Evolutionary conservation across 116 monocot species (phyloP), one percentile per base, ranked within the genome.

Genomic region (Zostera marina): DNA sequence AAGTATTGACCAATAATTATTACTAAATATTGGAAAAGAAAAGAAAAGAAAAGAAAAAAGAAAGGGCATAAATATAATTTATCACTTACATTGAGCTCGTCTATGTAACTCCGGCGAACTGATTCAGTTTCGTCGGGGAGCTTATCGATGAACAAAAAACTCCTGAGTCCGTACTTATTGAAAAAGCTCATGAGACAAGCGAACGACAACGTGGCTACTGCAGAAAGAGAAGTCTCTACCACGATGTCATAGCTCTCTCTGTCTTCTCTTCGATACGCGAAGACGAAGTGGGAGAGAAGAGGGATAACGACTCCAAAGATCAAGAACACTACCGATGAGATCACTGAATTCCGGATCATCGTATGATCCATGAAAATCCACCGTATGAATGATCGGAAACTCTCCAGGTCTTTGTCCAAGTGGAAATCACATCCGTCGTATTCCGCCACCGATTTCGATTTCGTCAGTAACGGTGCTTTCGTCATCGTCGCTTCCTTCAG

Each of bases 281-380:
- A 61, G 19, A 77, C 54, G 72, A 66, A 62, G 64, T 77, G 77
- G 16, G 87, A 74, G 9, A 67, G 53, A 38, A 57, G 32, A 46
- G 87, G 87, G 54, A 82, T 82, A 22, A 49, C 63, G 57, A 76
- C 14, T 47, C 48, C 67, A 40, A 82, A 43, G 24, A 66, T 21
- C 25, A 79, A 1, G 79, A 87, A 87, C 49, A 87, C 53, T 44
- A 56, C 56, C 82, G 82, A 87, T 2, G 87, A 82, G 8, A 66
- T 9, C 4, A 59, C 43, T 0, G 69, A 53, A 10, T 42, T 52
- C 60, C 56, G 66, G 19, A 42, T 3, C 42, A 65, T 74, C 6
- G 74, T 67, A 14, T 87, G 82, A 72, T 82, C 87, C 46, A 87
- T 72, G 79, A 79, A 82, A 69, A 87, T 76, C 82, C 82, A 87